These are phyloP conservation scores for Helianthus tuberosus DNA, from an alignment of 129 eudicot genomes.

Conservation along the genomic window DNA sequence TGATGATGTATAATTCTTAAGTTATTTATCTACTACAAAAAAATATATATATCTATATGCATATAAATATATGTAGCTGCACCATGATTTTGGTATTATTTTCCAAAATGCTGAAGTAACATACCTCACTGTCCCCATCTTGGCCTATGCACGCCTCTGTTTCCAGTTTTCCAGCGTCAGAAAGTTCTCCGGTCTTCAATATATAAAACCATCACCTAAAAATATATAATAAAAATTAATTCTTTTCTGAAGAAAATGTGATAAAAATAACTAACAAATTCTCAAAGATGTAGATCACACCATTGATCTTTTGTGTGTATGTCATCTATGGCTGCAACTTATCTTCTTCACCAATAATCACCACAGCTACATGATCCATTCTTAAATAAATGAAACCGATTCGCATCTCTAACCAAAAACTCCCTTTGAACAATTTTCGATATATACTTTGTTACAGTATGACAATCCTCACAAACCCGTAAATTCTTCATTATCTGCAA, in stretches of 20 bases:
- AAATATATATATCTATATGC: not conserved
- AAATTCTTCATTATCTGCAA: constrained; percentile 70
- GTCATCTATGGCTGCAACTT: not conserved
- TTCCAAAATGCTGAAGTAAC: not conserved
- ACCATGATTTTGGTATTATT: not conserved
- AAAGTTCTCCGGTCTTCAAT: not conserved
- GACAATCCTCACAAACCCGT: constrained; percentile 71
- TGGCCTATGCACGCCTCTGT: not conserved
- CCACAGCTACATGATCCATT: constrained; percentile 65
- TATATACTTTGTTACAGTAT: constrained; percentile 52
- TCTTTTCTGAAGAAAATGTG: not conserved
- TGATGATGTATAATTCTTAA: not conserved
- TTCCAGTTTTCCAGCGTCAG: not conserved
- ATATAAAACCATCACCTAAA: not conserved
- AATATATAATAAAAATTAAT: not conserved
- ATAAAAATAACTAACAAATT: not conserved
- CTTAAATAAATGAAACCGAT: constrained; percentile 64
- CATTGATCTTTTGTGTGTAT: not conserved
- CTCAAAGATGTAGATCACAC: not conserved
- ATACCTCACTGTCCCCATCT: not conserved
- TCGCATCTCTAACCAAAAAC: constrained; percentile 62
- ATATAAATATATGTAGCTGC: not conserved
- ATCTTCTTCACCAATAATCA: constrained; percentile 53
- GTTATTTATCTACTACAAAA: not conserved
- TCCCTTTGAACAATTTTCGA: constrained; percentile 58